phyloP scores from a whole-genome alignment of 306 rosid species.

The Echinosophora koreensis region DNA sequence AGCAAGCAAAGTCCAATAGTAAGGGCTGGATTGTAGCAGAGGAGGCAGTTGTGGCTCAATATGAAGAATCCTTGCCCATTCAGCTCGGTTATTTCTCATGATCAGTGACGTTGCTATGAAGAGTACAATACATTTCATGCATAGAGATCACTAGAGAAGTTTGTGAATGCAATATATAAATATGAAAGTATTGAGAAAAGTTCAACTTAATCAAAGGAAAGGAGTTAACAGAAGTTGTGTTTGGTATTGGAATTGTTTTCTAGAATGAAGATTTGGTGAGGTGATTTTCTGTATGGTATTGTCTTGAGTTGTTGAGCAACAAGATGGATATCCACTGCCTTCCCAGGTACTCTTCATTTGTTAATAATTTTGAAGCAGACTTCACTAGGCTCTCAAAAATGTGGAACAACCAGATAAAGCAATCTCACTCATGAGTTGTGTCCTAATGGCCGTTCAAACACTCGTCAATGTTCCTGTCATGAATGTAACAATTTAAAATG shows the following conservation, averaged over 20 bases:
- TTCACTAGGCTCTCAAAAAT: neutral
- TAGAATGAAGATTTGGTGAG: slow-evolving; percentile 23
- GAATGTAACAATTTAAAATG: neutral
- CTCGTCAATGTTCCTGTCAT: neutral
- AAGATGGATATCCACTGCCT: slow-evolving; percentile 12
- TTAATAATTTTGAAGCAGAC: slow-evolving; percentile 14
- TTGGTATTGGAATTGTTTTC: slow-evolving; percentile 30
- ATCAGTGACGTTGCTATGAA: slow-evolving; percentile 10
- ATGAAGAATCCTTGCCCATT: slow-evolving; percentile 55
- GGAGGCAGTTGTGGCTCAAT: slow-evolving; percentile 74
- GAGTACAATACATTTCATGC: slow-evolving; percentile 9
- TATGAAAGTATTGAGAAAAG: slow-evolving; percentile 5
- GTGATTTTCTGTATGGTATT: neutral
- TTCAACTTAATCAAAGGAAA: slow-evolving; percentile 22
- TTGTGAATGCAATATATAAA: neutral
- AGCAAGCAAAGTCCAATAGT: slow-evolving; percentile 45
- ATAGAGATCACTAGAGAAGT: neutral
- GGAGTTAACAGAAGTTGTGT: neutral
- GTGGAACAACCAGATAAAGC: neutral
- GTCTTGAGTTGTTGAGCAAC: neutral
- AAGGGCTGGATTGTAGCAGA: slow-evolving; percentile 72
- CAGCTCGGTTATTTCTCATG: slow-evolving; percentile 50
- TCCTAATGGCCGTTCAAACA: neutral
- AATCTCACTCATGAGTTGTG: neutral
- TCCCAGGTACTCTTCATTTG: neutral